Conservation (phyloP, 2,329 filamentous ascomycete species). For the Trichoderma sp. region DNA sequence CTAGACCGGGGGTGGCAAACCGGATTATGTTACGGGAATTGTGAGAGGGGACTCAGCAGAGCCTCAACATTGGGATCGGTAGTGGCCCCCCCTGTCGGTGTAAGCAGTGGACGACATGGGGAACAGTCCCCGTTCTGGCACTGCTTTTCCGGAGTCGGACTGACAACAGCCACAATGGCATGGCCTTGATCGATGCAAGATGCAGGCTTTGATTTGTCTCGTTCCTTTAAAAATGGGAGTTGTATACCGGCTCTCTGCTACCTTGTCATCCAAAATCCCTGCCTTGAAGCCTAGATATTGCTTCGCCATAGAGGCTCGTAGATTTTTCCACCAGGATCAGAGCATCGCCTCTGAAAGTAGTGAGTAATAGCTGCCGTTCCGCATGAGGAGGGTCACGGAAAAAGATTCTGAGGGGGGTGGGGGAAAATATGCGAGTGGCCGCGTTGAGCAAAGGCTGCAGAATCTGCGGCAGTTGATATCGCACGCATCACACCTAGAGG, state of each 20-base stretch:
- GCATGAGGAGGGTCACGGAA: neutral
- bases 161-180: neutral
- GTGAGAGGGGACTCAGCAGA: neutral
- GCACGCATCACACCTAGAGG: neutral
- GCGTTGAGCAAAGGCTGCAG: neutral
- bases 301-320: neutral
- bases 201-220: neutral
- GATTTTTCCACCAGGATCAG: neutral
- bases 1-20: neutral
- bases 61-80: neutral
- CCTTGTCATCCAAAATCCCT: neutral
- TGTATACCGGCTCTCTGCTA: neutral
- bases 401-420: neutral
- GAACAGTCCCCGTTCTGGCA: neutral
- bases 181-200: neutral
- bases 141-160: neutral
- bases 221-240: neutral
- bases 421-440: neutral
- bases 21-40: neutral
- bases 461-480: neutral
- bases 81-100: neutral
- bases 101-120: neutral
- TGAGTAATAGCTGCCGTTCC: neutral
- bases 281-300: neutral
- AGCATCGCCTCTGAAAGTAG: neutral